Evolutionary conservation across 495 filamentous ascomycete genomes (phyloP).

Genomic region (Tuber magnatum): DNA sequence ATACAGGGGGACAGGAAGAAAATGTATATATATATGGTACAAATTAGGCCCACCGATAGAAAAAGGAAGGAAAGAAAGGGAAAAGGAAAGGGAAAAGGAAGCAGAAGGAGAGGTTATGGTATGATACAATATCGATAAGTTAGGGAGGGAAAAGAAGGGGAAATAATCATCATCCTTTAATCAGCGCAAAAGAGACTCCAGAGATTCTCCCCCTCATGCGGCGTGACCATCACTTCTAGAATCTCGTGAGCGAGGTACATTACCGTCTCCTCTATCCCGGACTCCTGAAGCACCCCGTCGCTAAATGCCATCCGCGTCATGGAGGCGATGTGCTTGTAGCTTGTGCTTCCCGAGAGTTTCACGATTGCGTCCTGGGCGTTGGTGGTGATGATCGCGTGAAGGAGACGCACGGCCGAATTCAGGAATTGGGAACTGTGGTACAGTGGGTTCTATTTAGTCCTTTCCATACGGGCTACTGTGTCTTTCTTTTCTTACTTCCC

Average conservation of each 20-base stretch:
- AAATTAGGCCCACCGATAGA: neutral
- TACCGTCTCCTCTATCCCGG: constrained; percentile 59
- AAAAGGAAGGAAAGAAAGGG: neutral
- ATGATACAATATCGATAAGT: neutral
- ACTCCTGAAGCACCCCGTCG: constrained; percentile 55
- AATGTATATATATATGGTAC: neutral
- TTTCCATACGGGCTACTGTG: neutral
- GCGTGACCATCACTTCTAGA: constrained; percentile 58
- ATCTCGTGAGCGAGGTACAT: constrained; percentile 59
- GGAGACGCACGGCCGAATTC: constrained; percentile 56
- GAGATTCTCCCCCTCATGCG: constrained; percentile 63
- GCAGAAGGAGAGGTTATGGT: neutral
- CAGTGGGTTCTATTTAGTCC: neutral
- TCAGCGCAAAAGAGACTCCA: constrained; percentile 48
- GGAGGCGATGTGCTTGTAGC: constrained; percentile 58
- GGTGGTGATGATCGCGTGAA: constrained; percentile 53
- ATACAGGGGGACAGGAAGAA: neutral
- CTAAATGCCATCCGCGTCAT: constrained; percentile 63
- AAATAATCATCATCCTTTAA: neutral
- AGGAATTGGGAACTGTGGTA: constrained; percentile 46
- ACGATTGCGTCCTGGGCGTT: constrained; percentile 48
- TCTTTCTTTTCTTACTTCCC: neutral
- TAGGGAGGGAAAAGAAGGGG: neutral
- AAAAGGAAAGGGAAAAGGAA: neutral
- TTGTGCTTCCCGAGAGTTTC: constrained; percentile 51